Conservation (phyloP, 768 basidiomycete genomes). For the Suillus paluster region DNA sequence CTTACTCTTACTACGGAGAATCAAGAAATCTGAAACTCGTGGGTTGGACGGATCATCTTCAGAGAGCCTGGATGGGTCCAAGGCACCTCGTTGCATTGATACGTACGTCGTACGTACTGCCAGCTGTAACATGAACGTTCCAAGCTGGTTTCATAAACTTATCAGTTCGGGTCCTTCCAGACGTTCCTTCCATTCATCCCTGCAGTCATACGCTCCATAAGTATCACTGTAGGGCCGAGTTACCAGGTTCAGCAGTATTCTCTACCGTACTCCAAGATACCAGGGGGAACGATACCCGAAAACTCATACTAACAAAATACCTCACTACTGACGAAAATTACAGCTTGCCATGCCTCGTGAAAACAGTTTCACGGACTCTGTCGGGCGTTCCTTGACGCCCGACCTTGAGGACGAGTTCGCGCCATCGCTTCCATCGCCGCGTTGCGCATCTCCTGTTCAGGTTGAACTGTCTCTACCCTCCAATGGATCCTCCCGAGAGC, state of each 20-base stretch:
- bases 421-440: conserved; percentile 1
- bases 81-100: too few relatives aligned
- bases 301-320: neutral
- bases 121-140: too few relatives aligned
- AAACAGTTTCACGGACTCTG: conserved; percentile 70
- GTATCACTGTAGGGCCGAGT: too few relatives aligned
- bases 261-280: neutral
- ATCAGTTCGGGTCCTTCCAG: too few relatives aligned
- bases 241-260: neutral
- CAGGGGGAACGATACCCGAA: neutral
- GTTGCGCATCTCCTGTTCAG: conserved; percentile 19
- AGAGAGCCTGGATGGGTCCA: too few relatives aligned
- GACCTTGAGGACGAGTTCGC: conserved; percentile 50
- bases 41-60: too few relatives aligned
- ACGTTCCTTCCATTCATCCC: too few relatives aligned
- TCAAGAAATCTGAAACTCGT: too few relatives aligned
- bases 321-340: neutral
- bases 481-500: neutral
- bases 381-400: conserved; percentile 68
- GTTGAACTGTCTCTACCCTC: conserved; percentile 16
- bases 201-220: too few relatives aligned
- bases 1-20: too few relatives aligned
- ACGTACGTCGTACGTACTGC: too few relatives aligned
- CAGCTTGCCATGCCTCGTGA: conserved; percentile 59
- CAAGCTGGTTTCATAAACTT: too few relatives aligned